phyloP scores from a whole-genome alignment of 2,329 filamentous ascomycete species.

The Neofusicoccum ribis region DNA sequence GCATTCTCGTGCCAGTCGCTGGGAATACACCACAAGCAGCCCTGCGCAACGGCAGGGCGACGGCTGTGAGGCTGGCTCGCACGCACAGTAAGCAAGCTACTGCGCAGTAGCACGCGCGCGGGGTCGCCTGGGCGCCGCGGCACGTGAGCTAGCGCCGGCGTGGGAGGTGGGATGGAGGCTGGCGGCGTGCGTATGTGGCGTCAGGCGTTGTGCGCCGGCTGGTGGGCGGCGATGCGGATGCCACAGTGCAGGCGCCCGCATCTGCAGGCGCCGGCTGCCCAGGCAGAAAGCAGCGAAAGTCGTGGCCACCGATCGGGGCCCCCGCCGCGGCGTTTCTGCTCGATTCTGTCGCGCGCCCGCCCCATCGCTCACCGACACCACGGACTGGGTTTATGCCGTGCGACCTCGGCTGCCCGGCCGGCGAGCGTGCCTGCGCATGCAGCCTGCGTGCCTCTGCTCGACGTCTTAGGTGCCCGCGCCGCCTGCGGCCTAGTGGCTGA shows the following conservation, averaged over 20 bases:
- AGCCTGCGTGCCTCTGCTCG: too few species aligned
- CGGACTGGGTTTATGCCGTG: background rate
- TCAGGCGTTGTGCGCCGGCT: background rate
- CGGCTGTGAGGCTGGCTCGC: background rate
- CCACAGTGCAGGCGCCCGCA: too few species aligned
- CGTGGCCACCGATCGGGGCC: background rate
- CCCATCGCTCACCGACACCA: slow-evolving; percentile 5
- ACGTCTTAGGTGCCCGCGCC: background rate
- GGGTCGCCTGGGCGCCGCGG: background rate
- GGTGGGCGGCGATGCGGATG: too few species aligned
- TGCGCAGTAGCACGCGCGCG: background rate
- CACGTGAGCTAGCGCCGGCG: background rate
- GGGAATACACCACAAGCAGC: background rate
- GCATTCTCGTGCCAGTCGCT: slow-evolving; percentile 13
- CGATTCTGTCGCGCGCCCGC: background rate
- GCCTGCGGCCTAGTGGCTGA: background rate
- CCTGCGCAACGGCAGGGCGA: background rate
- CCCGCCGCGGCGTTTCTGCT: background rate
- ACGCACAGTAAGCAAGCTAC: background rate
- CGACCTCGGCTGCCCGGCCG: background rate
- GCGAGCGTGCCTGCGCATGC: background rate
- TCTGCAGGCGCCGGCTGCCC: too few species aligned
- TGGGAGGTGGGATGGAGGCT: background rate
- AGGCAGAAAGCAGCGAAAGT: background rate
- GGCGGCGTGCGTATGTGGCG: slow-evolving; percentile 1